Evolutionary conservation across 495 filamentous ascomycete genomes (phyloP), one percentile per base, ranked within the genome.

Genomic region (Trichoderma gamsii): DNA sequence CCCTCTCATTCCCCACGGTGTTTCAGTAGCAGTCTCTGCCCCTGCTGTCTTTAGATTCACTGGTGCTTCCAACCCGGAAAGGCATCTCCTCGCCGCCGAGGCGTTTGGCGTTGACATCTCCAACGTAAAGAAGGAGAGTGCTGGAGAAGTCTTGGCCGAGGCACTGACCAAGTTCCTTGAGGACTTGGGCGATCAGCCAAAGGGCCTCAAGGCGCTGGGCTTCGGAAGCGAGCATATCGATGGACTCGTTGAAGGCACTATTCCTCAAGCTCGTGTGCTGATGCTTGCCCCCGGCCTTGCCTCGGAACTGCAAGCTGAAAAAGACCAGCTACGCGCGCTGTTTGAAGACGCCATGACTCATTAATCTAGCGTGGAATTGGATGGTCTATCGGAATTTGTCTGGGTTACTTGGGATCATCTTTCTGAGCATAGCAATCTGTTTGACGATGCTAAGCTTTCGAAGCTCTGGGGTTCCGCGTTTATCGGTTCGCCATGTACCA

Each of bases 41-140:
- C 95, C 96, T 0, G 90, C 93, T 0, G 95, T 98, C 11, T 99
- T 99, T 85, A 84, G 85, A 4, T 98, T 98, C 77, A 99, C 94
- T 0, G 96, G 84, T 0, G 82, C 94, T 0, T 92, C 89, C 1
- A 97, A 97, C 72, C 95, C 95, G 0, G 92, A 96, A 12, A 88
- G 95, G 2, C 95, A 99, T 76, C 79, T 98, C 16, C 86, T 85
- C 1, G 96, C 93, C 7, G 95, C 96, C 2, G 92, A 97, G 78
- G 86, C 83, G 0, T 98, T 99, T 67, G 95, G 95, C 0, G 90
- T 97, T 3, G 94, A 99, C 68, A 87, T 93, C 64, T 87, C 85
- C 35, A 88, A 89, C 68, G 91, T 96, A 38, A 96, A 92, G 82
- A 85, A 84, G 25, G 92, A 95, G 73, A 90, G 86, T 70, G 96